phyloP scores from a whole-genome alignment of 176 grass and related monocot genomes.

The Themeda triandra region DNA sequence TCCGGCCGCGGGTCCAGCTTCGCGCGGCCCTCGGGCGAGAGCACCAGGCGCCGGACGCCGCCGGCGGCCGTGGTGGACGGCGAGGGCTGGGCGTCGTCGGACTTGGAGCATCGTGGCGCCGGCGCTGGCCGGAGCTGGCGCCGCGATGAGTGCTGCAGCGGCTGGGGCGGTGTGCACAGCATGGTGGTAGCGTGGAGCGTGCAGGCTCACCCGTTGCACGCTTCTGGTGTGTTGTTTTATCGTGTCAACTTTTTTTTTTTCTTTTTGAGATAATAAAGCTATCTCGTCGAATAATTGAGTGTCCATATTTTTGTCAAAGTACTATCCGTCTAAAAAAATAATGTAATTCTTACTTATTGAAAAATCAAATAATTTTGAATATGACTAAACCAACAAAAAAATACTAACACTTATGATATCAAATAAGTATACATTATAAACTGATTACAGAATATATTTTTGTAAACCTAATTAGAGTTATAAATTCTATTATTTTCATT shows the following conservation, averaged over 20 bases:
- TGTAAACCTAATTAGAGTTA: too few species aligned
- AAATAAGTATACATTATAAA: too few species aligned
- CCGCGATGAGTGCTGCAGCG: neutral
- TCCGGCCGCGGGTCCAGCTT: slow-evolving; percentile 73
- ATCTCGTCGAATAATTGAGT: neutral
- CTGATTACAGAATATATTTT: too few species aligned
- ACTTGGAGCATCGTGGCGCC: slow-evolving; percentile 18
- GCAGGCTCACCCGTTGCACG: neutral
- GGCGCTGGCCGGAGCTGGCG: neutral
- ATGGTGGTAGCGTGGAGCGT: slow-evolving; percentile 27
- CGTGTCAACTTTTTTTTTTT: neutral
- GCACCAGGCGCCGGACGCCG: slow-evolving; percentile 61
- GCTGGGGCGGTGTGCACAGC: slow-evolving; percentile 19
- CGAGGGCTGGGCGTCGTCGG: slow-evolving; percentile 2
- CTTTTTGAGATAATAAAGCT: neutral
- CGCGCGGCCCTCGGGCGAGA: slow-evolving; percentile 64
- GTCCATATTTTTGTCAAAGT: neutral
- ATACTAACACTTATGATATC: too few species aligned
- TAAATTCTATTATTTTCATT: too few species aligned
- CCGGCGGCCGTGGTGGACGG: neutral
- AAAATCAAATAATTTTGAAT: too few species aligned
- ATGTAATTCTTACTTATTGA: too few species aligned
- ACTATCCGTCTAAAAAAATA: too few species aligned
- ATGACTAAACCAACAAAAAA: too few species aligned
- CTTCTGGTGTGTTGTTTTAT: neutral